phyloP scores from a whole-genome alignment of 345 rosid genomes.

The Murraya koenigii region DNA sequence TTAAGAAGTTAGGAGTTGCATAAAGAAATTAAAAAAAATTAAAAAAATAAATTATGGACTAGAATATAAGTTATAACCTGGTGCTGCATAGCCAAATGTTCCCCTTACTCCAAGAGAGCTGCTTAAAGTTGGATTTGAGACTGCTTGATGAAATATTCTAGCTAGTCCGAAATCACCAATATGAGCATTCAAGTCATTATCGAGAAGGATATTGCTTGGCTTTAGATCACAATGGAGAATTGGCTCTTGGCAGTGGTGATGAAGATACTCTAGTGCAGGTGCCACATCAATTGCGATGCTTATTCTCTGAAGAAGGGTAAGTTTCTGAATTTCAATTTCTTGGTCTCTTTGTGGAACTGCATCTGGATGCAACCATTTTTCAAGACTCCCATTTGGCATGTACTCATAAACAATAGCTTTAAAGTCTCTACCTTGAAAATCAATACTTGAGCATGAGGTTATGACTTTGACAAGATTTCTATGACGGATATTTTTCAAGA shows the following conservation, averaged over 20 bases:
- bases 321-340: not conserved
- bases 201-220: slow-evolving; percentile 12
- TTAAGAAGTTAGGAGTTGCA: not conserved
- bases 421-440: slow-evolving; percentile 12
- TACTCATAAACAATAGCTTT: slow-evolving; percentile 1
- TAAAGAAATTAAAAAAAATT: too few species aligned
- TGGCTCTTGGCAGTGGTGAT: slow-evolving; percentile 5
- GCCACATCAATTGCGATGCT: slow-evolving; percentile 9
- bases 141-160: not conserved
- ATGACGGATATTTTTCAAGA: not conserved
- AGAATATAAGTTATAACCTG: not conserved
- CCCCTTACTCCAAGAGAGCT: slow-evolving; percentile 22
- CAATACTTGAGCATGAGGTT: slow-evolving; percentile 18
- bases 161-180: slow-evolving; percentile 3
- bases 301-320: not conserved
- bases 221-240: slow-evolving; percentile 9
- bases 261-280: slow-evolving; percentile 3
- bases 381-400: slow-evolving; percentile 9
- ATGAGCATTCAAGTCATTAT: not conserved
- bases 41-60: too few species aligned
- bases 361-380: slow-evolving; percentile 6
- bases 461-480: not conserved
- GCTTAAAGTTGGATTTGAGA: not conserved
- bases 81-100: slow-evolving; percentile 25
- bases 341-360: not conserved